Base-by-base conservation (phyloP, 495 filamentous ascomycete genomes). In the Opeltia flavorubescens region DNA sequence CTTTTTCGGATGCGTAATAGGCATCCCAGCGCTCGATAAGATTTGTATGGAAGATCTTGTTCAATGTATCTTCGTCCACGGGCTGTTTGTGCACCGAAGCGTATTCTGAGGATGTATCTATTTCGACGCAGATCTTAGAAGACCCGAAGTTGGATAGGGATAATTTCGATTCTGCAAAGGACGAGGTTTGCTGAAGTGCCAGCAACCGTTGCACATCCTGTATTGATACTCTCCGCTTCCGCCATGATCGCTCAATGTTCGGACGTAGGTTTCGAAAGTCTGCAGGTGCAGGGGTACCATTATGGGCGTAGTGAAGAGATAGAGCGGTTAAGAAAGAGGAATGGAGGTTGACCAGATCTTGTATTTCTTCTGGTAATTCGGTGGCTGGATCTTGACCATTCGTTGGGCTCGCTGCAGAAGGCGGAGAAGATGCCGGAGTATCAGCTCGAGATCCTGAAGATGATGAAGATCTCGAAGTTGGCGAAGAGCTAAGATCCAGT, bases 251-350 rank as follows among this genome's bases (percentile, higher is more conserved):
- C 4, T 73, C 67, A 35, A 81, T 63, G 47, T 69, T 66, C 4
- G 71, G 68, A 30, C 65, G 70, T 5, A 85, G 60, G 2, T 55
- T 59, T n/a, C 66, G 66, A 25, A 83, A 52, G 55, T 83, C 77
- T 30, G 69, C 69, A 8, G 81, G 77, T 0, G 72, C 69, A 30
- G 68, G 56, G 7, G 66, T 63, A 53, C 80, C 78, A 63, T 83
- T 75, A 63, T 86, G 81, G 0, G 76, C 77, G 50, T 59, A 56
- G 46, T 81, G 78, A 9, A 82, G 58, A 41, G 75, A 67, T 44
- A 83, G 42, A 38, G 80, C 66, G 18, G 75, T 74, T 6, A 58
- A 47, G 36, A 55, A 55, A 15, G 54, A 55, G 15, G 55, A 55
- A 36, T 58, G 44, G 15, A 58, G 48, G 38, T 58, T 41, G 21